Evolutionary conservation across 2,329 filamentous ascomycete genomes (phyloP).

Genomic region (Colletotrichum sp.): DNA sequence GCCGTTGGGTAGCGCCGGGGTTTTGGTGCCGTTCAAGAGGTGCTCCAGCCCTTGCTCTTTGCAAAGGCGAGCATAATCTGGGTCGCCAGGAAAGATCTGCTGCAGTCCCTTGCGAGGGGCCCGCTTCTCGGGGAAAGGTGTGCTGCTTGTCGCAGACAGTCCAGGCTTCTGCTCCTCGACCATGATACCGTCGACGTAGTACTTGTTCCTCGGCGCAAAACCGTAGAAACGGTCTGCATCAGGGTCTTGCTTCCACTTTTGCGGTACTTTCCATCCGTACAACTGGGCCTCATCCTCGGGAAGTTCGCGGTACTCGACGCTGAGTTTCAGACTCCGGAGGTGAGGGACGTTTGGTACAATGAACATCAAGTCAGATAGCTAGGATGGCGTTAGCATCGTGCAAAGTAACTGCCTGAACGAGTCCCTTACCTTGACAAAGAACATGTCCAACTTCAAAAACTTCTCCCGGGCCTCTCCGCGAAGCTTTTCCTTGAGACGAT

Average conservation of each 20-base stretch:
- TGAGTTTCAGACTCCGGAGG: slow-evolving; percentile 58
- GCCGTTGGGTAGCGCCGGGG: slow-evolving; percentile 51
- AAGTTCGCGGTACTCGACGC: slow-evolving; percentile 65
- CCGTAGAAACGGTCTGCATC: slow-evolving; percentile 54
- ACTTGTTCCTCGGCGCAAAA: slow-evolving; percentile 62
- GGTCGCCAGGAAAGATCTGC: slow-evolving; percentile 59
- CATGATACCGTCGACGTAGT: slow-evolving; percentile 62
- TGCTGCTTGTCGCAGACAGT: slow-evolving; percentile 51
- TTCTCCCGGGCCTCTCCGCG: slow-evolving; percentile 55
- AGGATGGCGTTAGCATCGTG: slow-evolving; percentile 15
- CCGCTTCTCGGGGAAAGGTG: slow-evolving; percentile 59
- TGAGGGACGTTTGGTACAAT: slow-evolving; percentile 63
- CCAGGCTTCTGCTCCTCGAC: slow-evolving; percentile 56
- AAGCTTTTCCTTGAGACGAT: slow-evolving; percentile 49
- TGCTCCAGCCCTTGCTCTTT: slow-evolving; percentile 62
- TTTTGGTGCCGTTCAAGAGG: slow-evolving; percentile 52
- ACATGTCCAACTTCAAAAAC: slow-evolving; percentile 65
- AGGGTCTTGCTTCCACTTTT: slow-evolving; percentile 66
- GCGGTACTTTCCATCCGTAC: slow-evolving; percentile 42
- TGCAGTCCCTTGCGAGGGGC: slow-evolving; percentile 61
- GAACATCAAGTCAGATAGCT: slow-evolving; percentile 68
- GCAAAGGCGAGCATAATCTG: slow-evolving; percentile 61
- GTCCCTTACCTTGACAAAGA: slow-evolving; percentile 67
- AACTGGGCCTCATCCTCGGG: slow-evolving; percentile 54
- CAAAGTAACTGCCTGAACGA: slow-evolving; percentile 14